Conservation (phyloP, 1,284 basidiomycete species). For the Gastroboletus turbinatus region DNA sequence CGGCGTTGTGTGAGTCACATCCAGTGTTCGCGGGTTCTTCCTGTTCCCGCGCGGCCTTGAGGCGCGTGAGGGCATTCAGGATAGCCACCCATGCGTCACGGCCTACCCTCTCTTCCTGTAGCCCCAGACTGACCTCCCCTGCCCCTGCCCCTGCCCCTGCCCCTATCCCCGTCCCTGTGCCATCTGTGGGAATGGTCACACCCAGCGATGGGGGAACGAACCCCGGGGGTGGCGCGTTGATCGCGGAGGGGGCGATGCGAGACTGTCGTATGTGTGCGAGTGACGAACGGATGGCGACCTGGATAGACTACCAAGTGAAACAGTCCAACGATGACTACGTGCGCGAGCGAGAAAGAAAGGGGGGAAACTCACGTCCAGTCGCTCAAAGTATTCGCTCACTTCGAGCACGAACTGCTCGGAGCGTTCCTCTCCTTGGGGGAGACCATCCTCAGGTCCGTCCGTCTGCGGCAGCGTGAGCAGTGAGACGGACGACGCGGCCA, state of each 20-base stretch:
- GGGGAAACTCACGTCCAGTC: slow-evolving; percentile 60
- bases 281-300: slow-evolving; percentile 70
- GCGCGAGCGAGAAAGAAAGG: background rate
- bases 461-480: slow-evolving; percentile 77
- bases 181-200: slow-evolving; percentile 62
- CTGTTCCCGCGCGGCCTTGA: slow-evolving; percentile 49
- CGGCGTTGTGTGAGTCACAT: slow-evolving; percentile 8
- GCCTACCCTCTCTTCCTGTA: slow-evolving; percentile 75
- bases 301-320: too few species aligned
- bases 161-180: too few species aligned
- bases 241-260: slow-evolving; percentile 79
- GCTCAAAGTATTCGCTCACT: slow-evolving; percentile 80
- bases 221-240: slow-evolving; percentile 68
- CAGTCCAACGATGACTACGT: background rate
- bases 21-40: slow-evolving; percentile 20
- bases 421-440: slow-evolving; percentile 77
- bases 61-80: slow-evolving; percentile 58
- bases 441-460: slow-evolving; percentile 58
- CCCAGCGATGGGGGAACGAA: slow-evolving; percentile 76
- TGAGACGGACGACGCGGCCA: slow-evolving; percentile 75
- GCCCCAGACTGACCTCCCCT: slow-evolving; percentile 48
- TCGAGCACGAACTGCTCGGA: slow-evolving; percentile 81
- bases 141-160: slow-evolving; percentile 25
- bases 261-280: slow-evolving; percentile 78
- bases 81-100: slow-evolving; percentile 76